phyloP scores from a whole-genome alignment of 2,329 filamentous ascomycete species.

The Plenodomus lindquistii region DNA sequence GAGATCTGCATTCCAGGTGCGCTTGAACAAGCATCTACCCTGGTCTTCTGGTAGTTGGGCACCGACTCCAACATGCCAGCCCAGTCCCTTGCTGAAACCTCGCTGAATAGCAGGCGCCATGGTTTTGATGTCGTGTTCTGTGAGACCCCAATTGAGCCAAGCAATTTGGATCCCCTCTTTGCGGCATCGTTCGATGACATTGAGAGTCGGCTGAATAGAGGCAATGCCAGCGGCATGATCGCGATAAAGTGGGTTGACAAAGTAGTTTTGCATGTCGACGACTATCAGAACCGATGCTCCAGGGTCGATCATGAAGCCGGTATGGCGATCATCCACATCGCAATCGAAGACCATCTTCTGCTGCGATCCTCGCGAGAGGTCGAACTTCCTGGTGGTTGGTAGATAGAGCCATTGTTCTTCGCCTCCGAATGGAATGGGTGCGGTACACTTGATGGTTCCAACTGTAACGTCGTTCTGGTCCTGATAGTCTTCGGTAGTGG shows the following conservation, averaged over 20 bases:
- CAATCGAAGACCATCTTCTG: conserved; percentile 46
- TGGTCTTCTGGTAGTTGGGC: conserved; percentile 42
- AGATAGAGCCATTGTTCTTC: conserved; percentile 49
- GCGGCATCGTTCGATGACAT: conserved; percentile 46
- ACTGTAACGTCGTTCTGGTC: conserved; percentile 23
- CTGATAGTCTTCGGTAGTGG: conserved; percentile 15
- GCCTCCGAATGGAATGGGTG: conserved; percentile 48
- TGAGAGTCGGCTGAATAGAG: conserved; percentile 42
- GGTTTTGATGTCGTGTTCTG: conserved; percentile 41
- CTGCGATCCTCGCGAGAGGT: conserved; percentile 44
- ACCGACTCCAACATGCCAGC: conserved; percentile 49
- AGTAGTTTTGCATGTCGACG: conserved; percentile 53
- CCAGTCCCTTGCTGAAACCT: conserved; percentile 47
- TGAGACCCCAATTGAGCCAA: conserved; percentile 50
- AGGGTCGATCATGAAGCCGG: conserved; percentile 48
- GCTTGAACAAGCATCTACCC: conserved; percentile 48
- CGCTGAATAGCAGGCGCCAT: conserved; percentile 50
- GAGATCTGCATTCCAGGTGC: conserved; percentile 49
- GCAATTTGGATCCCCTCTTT: conserved; percentile 47
- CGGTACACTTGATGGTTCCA: conserved; percentile 41
- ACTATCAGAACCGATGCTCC: conserved; percentile 45
- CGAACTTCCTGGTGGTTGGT: conserved; percentile 47
- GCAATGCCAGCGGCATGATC: conserved; percentile 35
- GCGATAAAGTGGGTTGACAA: conserved; percentile 39
- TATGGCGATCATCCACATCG: conserved; percentile 47